Evolutionary conservation across 2,329 filamentous ascomycete species (phyloP).

Genomic region (Penicillium brasilianum): DNA sequence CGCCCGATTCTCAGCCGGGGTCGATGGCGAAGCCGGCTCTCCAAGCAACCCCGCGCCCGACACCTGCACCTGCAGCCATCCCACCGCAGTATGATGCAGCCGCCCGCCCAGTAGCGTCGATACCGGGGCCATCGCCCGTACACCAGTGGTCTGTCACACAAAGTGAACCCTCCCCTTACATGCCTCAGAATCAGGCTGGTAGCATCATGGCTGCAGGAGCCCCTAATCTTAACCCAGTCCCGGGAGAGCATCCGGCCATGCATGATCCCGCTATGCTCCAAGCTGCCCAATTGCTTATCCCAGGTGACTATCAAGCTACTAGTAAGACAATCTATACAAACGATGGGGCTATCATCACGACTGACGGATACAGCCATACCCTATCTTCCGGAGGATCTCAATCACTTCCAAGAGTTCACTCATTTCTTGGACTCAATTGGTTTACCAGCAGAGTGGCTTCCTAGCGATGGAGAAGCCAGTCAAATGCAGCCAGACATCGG

Average conservation of each 20-base stretch:
- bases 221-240: conserved; percentile 16
- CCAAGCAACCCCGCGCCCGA: conserved; percentile 20
- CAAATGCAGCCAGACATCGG: conserved; percentile 32
- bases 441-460: conserved; percentile 42
- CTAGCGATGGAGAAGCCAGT: conserved; percentile 31
- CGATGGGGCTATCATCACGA: not conserved
- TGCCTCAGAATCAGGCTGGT: conserved; percentile 29
- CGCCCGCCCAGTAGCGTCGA: conserved; percentile 28
- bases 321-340: conserved; percentile 21
- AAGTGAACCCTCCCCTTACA: conserved; percentile 30
- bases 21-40: conserved; percentile 25
- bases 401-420: conserved; percentile 45
- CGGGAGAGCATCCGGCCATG: conserved; percentile 30
- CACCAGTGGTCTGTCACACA: conserved; percentile 37
- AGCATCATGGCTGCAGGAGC: conserved; percentile 28
- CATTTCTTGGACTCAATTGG: conserved; percentile 44
- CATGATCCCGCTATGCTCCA: conserved; percentile 48
- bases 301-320: conserved; percentile 35
- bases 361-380: conserved; percentile 33
- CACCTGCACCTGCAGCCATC: conserved; percentile 28
- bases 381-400: conserved; percentile 40
- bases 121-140: conserved; percentile 29
- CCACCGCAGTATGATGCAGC: conserved; percentile 31
- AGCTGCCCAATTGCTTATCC: conserved; percentile 41
- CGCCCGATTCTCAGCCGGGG: conserved; percentile 38